Evolutionary conservation across 352 stramenopile species (phyloP).

Genomic region (Pythium coloratum): DNA sequence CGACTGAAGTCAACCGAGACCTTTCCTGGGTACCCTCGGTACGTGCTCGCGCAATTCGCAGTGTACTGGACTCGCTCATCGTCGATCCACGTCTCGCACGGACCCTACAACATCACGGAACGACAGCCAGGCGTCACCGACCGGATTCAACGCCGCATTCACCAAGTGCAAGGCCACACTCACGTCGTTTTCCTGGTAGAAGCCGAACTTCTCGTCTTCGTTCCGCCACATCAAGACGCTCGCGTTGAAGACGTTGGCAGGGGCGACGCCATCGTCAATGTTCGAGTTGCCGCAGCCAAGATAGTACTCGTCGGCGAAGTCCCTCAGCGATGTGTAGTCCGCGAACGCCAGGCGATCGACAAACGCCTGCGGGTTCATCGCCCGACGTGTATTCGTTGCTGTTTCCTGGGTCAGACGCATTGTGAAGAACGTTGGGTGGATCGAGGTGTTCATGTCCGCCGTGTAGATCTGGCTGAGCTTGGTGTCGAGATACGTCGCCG

Average conservation of each 20-base stretch:
- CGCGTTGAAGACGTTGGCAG: conserved; percentile 20
- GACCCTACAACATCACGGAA: conserved; percentile 26
- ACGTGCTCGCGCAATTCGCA: conserved; percentile 18
- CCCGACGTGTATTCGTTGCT: neutral
- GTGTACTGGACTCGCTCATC: conserved; percentile 14
- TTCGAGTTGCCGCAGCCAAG: conserved; percentile 22
- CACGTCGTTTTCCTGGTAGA: conserved; percentile 10
- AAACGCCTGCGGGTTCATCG: neutral
- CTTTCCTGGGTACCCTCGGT: conserved; percentile 30
- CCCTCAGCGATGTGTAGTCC: conserved; percentile 20
- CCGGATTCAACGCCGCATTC: neutral
- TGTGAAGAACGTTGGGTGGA: conserved; percentile 24
- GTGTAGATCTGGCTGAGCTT: conserved; percentile 13
- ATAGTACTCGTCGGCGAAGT: conserved; percentile 12
- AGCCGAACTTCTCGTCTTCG: conserved; percentile 21
- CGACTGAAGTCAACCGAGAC: conserved; percentile 28
- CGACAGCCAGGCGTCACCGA: neutral
- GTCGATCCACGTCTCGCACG: conserved; percentile 28
- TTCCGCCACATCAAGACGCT: conserved; percentile 21
- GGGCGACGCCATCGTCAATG: neutral
- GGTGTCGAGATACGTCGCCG: conserved; percentile 19
- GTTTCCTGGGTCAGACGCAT: neutral
- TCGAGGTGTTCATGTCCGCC: conserved; percentile 12
- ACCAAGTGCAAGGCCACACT: neutral
- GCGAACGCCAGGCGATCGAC: conserved; percentile 16